phyloP scores from a whole-genome alignment of 2,329 filamentous ascomycete species.

The Aspergillaceae sp. region DNA sequence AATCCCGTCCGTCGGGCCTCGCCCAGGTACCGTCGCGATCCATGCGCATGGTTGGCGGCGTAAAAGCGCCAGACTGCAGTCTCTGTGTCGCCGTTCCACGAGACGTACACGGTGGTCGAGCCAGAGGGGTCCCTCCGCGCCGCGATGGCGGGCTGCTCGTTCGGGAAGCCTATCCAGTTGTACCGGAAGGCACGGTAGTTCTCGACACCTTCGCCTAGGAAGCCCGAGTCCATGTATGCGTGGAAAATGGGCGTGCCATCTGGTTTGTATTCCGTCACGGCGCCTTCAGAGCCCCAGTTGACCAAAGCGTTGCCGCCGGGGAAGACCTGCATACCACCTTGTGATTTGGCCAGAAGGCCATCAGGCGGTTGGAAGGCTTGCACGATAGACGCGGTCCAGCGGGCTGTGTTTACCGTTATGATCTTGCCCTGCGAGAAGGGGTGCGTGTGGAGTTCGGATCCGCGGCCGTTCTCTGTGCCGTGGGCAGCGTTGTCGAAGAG shows the following conservation, averaged over 20 bases:
- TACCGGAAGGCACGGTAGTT: slow-evolving; percentile 32
- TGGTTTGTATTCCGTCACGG: slow-evolving; percentile 26
- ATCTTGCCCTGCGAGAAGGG: slow-evolving; percentile 40
- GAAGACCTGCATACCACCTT: slow-evolving; percentile 48
- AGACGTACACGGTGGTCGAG: slow-evolving; percentile 39
- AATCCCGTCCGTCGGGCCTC: slow-evolving; percentile 19
- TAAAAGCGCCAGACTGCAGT: slow-evolving; percentile 42
- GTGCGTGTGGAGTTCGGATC: slow-evolving; percentile 28
- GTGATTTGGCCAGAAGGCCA: slow-evolving; percentile 42
- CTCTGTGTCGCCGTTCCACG: slow-evolving; percentile 45
- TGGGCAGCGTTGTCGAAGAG: slow-evolving; percentile 49
- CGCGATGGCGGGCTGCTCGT: slow-evolving; percentile 24
- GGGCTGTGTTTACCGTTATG: slow-evolving; percentile 37
- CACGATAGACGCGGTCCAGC: slow-evolving; percentile 38
- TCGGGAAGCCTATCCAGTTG: slow-evolving; percentile 30
- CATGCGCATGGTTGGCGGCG: slow-evolving; percentile 20
- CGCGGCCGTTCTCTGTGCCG: slow-evolving; percentile 25
- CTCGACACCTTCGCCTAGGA: slow-evolving; percentile 23
- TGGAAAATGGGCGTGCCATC: slow-evolving; percentile 32
- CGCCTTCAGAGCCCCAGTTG: slow-evolving; percentile 48
- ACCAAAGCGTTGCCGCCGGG: slow-evolving; percentile 47
- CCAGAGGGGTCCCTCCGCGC: slow-evolving; percentile 21
- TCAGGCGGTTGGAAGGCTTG: slow-evolving; percentile 43
- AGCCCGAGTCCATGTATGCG: slow-evolving; percentile 39
- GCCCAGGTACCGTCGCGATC: slow-evolving; percentile 20